Evolutionary conservation across 768 basidiomycete species (phyloP), one percentile per base, ranked within the genome.

Genomic region (Neoboletus brunneissimus): DNA sequence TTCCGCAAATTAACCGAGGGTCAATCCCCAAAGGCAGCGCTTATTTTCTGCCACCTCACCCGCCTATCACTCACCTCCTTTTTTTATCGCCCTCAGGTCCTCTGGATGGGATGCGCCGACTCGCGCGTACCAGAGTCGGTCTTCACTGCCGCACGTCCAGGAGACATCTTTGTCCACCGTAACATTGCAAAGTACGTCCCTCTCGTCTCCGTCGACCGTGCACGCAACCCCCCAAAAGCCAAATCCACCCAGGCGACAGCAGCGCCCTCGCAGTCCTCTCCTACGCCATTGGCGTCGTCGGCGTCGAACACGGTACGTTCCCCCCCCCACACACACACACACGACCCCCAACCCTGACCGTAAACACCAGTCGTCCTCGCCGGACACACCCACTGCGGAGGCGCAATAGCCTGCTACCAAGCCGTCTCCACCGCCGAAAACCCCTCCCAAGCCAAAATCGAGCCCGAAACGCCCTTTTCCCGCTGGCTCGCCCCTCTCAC

Each of bases 41-140:
- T n/a, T n/a, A n/a, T n/a, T n/a, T n/a, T n/a, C n/a, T n/a, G n/a
- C n/a, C n/a, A n/a, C n/a, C n/a, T n/a, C n/a, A n/a, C n/a, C n/a
- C n/a, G n/a, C n/a, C n/a, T n/a, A n/a, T n/a, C n/a, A n/a, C n/a
- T n/a, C n/a, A n/a, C n/a, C n/a, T n/a, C n/a, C n/a, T n/a, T n/a
- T n/a, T n/a, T n/a, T n/a, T n/a, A n/a, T n/a, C n/a, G n/a, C n/a
- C n/a, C n/a, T n/a, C 27, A 90, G 89, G 76, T 87, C 11, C 82
- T 90, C 64, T 91, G 88, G 88, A 84, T 91, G 67, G 88, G 89
- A 50, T 91, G 89, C 67, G 80, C 91, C 25, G 94, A 96, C 73
- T 94, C 92, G 16, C 80, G 94, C 59, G 91, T 94, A 1, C 91
- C 93, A 29, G 93, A 94, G 69, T 82, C 84, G 22, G 83, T 91